Evolutionary conservation across 805 yeast genomes (phyloP).

Genomic region (Spathaspora gorwiae): DNA sequence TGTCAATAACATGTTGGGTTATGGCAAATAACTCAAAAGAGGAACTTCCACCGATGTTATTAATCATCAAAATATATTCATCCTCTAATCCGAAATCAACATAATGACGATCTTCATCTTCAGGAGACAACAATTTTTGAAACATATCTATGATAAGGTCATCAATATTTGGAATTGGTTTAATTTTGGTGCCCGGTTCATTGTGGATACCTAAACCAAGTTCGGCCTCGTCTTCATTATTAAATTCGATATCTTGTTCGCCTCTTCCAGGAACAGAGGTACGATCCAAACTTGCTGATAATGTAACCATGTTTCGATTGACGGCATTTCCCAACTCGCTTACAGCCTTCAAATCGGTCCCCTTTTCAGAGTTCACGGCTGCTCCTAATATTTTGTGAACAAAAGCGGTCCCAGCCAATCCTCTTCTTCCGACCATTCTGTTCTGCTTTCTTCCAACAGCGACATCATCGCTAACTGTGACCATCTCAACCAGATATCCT

Average conservation of each 20-base stretch:
- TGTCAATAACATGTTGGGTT: conserved; percentile 51
- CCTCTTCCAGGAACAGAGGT: conserved; percentile 81
- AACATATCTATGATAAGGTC: conserved; percentile 55
- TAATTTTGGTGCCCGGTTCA: conserved; percentile 72
- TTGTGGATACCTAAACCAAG: conserved; percentile 95
- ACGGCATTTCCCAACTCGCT: conserved; percentile 56
- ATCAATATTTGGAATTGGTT: conserved; percentile 68
- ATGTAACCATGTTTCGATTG: conserved; percentile 68
- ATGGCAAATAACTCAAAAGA: conserved; percentile 73
- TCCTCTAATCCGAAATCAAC: conserved; percentile 64
- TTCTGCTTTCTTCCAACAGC: conserved; percentile 90
- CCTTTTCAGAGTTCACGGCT: conserved; percentile 20
- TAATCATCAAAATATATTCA: conserved; percentile 65
- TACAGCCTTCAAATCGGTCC: conserved; percentile 42
- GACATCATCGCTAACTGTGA: conserved; percentile 86
- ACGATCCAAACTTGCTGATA: conserved; percentile 86
- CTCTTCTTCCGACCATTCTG: conserved; percentile 90
- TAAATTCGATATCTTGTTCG: conserved; percentile 37
- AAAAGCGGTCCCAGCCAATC: conserved; percentile 84
- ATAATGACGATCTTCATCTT: conserved; percentile 75
- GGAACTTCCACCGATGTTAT: conserved; percentile 89
- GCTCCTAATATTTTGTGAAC: conserved; percentile 87
- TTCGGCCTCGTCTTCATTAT: conserved; percentile 67
- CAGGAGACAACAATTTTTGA: conserved; percentile 53
- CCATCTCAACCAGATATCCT: conserved; percentile 68